Percentiles rank a stretch among this genome's conserved stretches.
Evolutionary conservation across 163 green algal genomes (phyloP).

Genomic region (Chlamydomonas reinhardtii): DNA sequence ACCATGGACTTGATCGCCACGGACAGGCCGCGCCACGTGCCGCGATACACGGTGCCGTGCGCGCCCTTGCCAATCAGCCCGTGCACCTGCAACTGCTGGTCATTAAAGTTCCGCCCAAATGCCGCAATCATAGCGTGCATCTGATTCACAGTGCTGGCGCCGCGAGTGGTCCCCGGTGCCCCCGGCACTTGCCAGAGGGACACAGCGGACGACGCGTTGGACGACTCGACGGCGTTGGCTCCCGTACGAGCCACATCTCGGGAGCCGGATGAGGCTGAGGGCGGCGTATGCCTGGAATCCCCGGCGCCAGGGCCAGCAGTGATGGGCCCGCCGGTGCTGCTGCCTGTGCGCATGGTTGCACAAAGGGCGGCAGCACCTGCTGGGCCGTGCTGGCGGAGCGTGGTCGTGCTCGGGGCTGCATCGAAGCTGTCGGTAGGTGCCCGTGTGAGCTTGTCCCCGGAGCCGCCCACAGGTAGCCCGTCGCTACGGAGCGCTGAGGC

Average conservation of each 20-base stretch:
- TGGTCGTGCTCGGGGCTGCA: too few relatives aligned
- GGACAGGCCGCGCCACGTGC: conserved; percentile 32
- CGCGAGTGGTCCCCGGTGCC: background rate
- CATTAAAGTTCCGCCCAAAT: conserved; percentile 26
- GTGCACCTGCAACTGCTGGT: conserved; percentile 42
- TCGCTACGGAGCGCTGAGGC: too few relatives aligned
- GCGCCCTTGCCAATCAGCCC: conserved; percentile 35
- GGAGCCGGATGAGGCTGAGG: background rate
- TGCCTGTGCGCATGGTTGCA: too few relatives aligned
- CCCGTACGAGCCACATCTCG: background rate
- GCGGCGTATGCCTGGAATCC: background rate
- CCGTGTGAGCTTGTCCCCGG: too few relatives aligned
- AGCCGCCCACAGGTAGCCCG: too few relatives aligned
- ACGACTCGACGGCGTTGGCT: background rate
- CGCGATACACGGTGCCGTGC: conserved; percentile 37
- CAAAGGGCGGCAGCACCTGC: too few relatives aligned
- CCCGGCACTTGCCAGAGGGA: background rate
- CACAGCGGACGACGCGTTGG: background rate
- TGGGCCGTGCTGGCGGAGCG: too few relatives aligned
- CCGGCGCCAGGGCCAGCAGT: too few relatives aligned
- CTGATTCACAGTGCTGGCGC: background rate
- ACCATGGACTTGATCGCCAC: conserved; percentile 49
- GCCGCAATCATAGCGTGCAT: conserved; percentile 33
- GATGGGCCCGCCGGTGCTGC: too few relatives aligned
- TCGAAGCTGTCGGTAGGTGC: too few relatives aligned